These are phyloP conservation scores for Rhizopogon salebrosus DNA, from an alignment of 768 basidiomycete genomes.

Conservation along the genomic window DNA sequence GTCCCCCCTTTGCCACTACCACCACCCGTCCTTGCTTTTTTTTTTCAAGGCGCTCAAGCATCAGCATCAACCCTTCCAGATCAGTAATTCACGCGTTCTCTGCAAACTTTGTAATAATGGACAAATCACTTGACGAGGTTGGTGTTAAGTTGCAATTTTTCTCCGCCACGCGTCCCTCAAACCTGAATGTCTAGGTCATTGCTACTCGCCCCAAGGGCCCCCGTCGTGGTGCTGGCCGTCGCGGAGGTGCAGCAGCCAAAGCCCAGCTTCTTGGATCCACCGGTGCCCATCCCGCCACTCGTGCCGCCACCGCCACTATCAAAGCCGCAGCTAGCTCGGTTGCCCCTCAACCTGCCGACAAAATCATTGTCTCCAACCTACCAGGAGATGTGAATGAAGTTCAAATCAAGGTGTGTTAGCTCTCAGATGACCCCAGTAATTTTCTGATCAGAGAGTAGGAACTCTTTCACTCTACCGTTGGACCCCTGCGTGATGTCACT, in stretches of 20 bases:
- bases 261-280: slow-evolving; percentile 57
- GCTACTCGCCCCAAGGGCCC: slow-evolving; percentile 46
- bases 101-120: slow-evolving; percentile 39
- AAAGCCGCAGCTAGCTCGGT: slow-evolving; percentile 36
- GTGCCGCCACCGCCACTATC: slow-evolving; percentile 45
- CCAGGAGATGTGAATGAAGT: slow-evolving; percentile 89
- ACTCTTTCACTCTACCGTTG: slow-evolving; percentile 87
- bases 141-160: slow-evolving; percentile 20
- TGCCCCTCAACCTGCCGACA: slow-evolving; percentile 50
- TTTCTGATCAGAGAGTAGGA: slow-evolving; percentile 50
- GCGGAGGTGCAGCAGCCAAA: slow-evolving; percentile 38
- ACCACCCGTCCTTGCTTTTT: slow-evolving; percentile 11
- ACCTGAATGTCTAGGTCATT: slow-evolving; percentile 52
- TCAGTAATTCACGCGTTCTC: not conserved
- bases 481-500: slow-evolving; percentile 76
- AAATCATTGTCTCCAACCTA: slow-evolving; percentile 95
- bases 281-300: slow-evolving; percentile 40
- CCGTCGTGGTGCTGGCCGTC: slow-evolving; percentile 41
- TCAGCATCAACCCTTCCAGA: not conserved
- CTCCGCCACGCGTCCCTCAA: slow-evolving; percentile 16
- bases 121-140: slow-evolving; percentile 83
- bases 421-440: not conserved
- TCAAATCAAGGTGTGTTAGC: slow-evolving; percentile 73
- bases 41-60: slow-evolving; percentile 1
- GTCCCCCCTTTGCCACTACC: slow-evolving; percentile 26